Evolutionary conservation across 1,139 yeast genomes (phyloP), one percentile per base, ranked within the genome.

Genomic region (Geotrichum siamense): DNA sequence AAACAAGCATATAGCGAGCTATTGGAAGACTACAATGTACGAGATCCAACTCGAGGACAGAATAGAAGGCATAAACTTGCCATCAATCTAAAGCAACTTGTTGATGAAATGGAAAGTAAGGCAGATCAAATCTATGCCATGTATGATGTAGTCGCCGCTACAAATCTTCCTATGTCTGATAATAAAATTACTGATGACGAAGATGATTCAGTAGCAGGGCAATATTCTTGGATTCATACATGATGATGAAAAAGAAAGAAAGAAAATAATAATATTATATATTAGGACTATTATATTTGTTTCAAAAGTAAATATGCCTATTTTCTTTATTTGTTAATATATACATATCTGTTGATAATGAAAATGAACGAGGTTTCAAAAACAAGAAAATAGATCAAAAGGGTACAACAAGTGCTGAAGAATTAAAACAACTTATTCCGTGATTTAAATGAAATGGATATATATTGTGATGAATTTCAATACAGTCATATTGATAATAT

Each of bases 81-180:
- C 8, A 48, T 32, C 12, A 45, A 49, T 13, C 39, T 61, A 41
- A 52, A 53, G 36, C 44, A 38, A 1, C 38, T 57, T 5, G 53
- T 60, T 19, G 56, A 55, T 28, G 55, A 53, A 29, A 53, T 61
- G 44, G 64, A 61, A 48, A 55, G 47, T 34, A 59, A 60, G 39
- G 60, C 64, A 5, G 63, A 61, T 41, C 60, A 60, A 44, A 60
- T 61, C 8, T 61, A 61, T 41, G 60, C 63, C 22, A 45, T 61
- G 51, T 55, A 57, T 51, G 59, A 56, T 53, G 55, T 58, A 15
- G 43, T 57, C 36, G 53, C 58, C 31, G 60, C 56, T 4, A 46
- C 51, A 15, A 45, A 53, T 33, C 44, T 54, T 31, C 41, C 28
- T n/a, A 25, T 22, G 2, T 21, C 19, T 10, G 36, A 22, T 5